Evolutionary conservation across 1,139 yeast genomes (phyloP).

Genomic region (Saccharomyces hybrid): DNA sequence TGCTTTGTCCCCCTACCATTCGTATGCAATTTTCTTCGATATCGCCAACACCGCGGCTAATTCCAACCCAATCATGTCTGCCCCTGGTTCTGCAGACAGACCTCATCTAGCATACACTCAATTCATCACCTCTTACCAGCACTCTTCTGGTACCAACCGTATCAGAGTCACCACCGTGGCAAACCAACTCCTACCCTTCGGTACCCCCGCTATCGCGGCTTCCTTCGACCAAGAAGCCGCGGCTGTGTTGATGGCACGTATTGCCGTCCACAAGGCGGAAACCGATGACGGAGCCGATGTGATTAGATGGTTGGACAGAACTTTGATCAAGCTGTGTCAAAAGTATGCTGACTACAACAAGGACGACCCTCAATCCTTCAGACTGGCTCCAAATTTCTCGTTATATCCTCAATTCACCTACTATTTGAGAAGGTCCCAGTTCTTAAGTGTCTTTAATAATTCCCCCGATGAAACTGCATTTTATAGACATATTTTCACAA

Average conservation of each 20-base stretch:
- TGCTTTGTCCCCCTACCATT: constrained; percentile 73
- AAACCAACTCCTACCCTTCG: constrained; percentile 49
- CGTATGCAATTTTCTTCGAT: constrained; percentile 85
- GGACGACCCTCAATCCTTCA: constrained; percentile 67
- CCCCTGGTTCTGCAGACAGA: constrained; percentile 33
- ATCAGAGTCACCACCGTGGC: constrained; percentile 86
- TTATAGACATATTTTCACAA: constrained; percentile 83
- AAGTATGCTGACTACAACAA: constrained; percentile 82
- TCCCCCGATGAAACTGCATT: constrained; percentile 99
- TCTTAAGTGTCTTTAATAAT: constrained; percentile 91
- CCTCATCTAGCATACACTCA: constrained; percentile 39
- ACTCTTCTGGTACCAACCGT: constrained; percentile 72
- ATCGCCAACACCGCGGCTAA: constrained; percentile 47
- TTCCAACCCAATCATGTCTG: constrained; percentile 3
- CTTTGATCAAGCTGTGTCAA: constrained; percentile 74
- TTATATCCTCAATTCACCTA: constrained; percentile 93
- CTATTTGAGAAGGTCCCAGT: constrained; percentile 93
- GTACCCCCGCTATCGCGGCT: constrained; percentile 44
- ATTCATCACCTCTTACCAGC: constrained; percentile 72
- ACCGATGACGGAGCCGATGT: constrained; percentile 68
- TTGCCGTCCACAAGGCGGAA: constrained; percentile 85
- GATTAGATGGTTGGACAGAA: constrained; percentile 78
- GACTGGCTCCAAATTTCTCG: constrained; percentile 69
- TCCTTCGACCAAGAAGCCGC: constrained; percentile 99
- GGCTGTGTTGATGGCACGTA: constrained; percentile 89